A percentile compares a stretch with the other conserved stretches of the same genome.
Conservation (phyloP, 805 yeast genomes). For the Saturnispora besseyi region DNA sequence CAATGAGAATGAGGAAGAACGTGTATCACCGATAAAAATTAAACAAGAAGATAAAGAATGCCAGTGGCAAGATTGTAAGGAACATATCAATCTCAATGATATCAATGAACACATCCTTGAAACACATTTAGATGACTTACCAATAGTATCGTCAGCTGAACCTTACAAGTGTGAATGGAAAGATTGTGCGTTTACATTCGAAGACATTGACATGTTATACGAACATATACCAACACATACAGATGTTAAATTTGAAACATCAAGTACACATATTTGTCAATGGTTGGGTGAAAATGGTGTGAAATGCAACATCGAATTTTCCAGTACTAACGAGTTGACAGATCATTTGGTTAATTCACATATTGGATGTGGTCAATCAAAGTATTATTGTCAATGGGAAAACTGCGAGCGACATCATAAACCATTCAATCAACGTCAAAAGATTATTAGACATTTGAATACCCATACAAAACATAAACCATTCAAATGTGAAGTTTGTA, state of each 20-base stretch:
- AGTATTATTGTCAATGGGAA: slow-evolving; percentile 68
- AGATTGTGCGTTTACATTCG: slow-evolving; percentile 52
- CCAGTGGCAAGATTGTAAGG: slow-evolving; percentile 61
- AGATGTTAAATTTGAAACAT: slow-evolving; percentile 3
- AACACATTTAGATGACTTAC: slow-evolving; percentile 33
- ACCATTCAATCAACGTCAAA: slow-evolving; percentile 75
- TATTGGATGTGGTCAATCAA: slow-evolving; percentile 62
- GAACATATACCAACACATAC: slow-evolving; percentile 44
- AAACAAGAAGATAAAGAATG: slow-evolving; percentile 28
- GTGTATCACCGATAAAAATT: not conserved
- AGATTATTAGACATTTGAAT: slow-evolving; percentile 75
- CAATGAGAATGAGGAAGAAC: not conserved
- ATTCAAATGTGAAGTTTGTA: slow-evolving; percentile 60
- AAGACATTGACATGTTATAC: slow-evolving; percentile 44
- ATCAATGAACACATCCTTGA: slow-evolving; percentile 45
- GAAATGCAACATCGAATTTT: slow-evolving; percentile 43
- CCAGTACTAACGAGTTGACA: slow-evolving; percentile 52
- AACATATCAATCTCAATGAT: slow-evolving; percentile 28
- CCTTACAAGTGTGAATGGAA: slow-evolving; percentile 58
- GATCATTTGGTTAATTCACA: slow-evolving; percentile 62
- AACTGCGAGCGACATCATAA: slow-evolving; percentile 59
- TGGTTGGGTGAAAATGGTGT: slow-evolving; percentile 28
- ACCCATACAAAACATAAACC: slow-evolving; percentile 85
- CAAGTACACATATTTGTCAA: slow-evolving; percentile 25
- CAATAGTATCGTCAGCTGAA: not conserved